Evolutionary conservation across 139 green algal genomes (phyloP), one percentile per base, ranked within the genome.

Genomic region (Chlamydomonas sphaeroides): DNA sequence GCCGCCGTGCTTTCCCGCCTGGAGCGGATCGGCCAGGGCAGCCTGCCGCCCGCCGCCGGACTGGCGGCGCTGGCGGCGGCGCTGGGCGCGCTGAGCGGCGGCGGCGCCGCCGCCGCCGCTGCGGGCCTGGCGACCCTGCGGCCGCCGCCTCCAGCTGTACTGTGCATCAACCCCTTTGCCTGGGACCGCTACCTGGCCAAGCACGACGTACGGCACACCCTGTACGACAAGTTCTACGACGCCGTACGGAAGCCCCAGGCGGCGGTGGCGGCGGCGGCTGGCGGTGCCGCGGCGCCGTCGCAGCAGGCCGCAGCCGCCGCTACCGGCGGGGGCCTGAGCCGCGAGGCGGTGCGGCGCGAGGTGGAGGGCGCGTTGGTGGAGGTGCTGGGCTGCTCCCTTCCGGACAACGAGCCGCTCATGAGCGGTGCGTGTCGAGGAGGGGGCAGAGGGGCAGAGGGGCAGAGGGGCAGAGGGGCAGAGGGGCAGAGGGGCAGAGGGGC

Each of bases 381-480:
- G 83, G 92, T 96, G 61, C 66, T 96, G 63, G 94, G 92, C 30
- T 49, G 38, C 4, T 36, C 59, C 28, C 79, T 97, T 28, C 66
- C 79, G 6, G 53, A 78, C 11, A 38, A 90, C 48, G 83, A 93
- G 77, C 92, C 94, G 11, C 88, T 98, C 38, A 95, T 97, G 92
- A 88, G 89, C 53, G 89, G 89, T 92, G 53, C 42, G 87, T 66
- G 30, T 66, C 28, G 21, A 17, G 20, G 49, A n/a, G n/a, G n/a
- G n/a, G n/a, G n/a, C n/a, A n/a, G n/a, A n/a, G n/a, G n/a, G n/a
- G n/a, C n/a, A n/a, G n/a, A n/a, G n/a, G n/a, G n/a, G n/a, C n/a
- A n/a, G n/a, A n/a, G n/a, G n/a, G n/a, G n/a, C n/a, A n/a, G n/a
- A n/a, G n/a, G n/a, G n/a, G n/a, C n/a, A n/a, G n/a, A n/a, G n/a